Conservation (phyloP, 345 rosid genomes). For the Triadica sebifera region DNA sequence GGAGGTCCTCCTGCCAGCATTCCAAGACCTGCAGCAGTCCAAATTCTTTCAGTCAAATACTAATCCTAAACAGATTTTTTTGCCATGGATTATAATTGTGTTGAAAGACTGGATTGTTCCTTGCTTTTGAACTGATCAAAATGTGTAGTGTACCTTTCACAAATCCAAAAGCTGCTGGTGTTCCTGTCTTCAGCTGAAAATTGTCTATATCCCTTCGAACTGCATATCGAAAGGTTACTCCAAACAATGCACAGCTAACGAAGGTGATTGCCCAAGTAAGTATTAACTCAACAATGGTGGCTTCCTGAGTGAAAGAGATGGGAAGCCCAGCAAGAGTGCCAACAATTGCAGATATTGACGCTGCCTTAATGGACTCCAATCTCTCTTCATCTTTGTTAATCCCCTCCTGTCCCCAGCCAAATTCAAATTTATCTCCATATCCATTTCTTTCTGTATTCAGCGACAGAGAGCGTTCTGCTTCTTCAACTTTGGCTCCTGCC, state of each 20-base stretch:
- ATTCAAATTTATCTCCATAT: background rate
- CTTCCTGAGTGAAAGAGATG: constrained; percentile 53
- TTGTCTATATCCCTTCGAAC: constrained; percentile 76
- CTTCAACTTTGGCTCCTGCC: constrained; percentile 74
- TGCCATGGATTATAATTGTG: background rate
- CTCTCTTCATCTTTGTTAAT: constrained; percentile 61
- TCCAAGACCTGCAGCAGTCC: constrained; percentile 58
- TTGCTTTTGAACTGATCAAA: background rate
- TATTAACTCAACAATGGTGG: constrained; percentile 45
- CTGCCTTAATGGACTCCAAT: constrained; percentile 74
- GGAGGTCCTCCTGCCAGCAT: constrained; percentile 59
- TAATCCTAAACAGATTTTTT: background rate
- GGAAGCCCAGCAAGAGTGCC: constrained; percentile 73
- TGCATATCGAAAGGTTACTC: constrained; percentile 76
- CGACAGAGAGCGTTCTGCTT: constrained; percentile 61
- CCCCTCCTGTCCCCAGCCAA: constrained; percentile 12
- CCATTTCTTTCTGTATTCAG: constrained; percentile 11
- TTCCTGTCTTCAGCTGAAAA: constrained; percentile 68
- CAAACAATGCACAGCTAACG: constrained; percentile 84
- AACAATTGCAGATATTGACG: constrained; percentile 62
- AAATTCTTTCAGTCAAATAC: background rate
- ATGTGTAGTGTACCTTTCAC: constrained; percentile 54
- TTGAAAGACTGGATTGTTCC: background rate
- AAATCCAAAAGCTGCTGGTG: constrained; percentile 72
- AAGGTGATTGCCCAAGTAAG: constrained; percentile 59